phyloP scores from a whole-genome alignment of 306 rosid species.

The Inga leiocalycina region DNA sequence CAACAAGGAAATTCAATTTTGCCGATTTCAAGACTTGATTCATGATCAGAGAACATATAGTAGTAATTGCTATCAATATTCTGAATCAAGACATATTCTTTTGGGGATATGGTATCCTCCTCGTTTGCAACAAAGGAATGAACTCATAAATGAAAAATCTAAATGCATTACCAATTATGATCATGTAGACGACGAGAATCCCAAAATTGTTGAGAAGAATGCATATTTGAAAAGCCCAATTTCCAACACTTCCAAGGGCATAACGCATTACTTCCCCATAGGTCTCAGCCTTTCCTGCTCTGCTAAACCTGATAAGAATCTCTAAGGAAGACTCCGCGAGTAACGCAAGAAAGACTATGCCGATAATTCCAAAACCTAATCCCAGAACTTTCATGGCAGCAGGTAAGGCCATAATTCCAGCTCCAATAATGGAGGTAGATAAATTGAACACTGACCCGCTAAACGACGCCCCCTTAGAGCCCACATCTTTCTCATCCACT shows the following conservation, averaged over 20 bases:
- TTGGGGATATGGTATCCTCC: neutral
- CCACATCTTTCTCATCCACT: constrained; percentile 22
- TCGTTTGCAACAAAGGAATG: constrained; percentile 8
- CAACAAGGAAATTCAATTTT: neutral
- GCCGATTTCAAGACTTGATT: neutral
- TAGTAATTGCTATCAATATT: neutral
- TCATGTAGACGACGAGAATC: constrained; percentile 66
- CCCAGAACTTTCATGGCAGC: constrained; percentile 78
- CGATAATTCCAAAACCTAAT: constrained; percentile 43
- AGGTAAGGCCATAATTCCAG: constrained; percentile 80
- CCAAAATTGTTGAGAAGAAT: constrained; percentile 66
- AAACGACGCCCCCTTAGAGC: constrained; percentile 45
- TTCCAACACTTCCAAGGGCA: constrained; percentile 60
- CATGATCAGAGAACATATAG: neutral
- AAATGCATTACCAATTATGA: constrained; percentile 54
- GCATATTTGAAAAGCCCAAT: constrained; percentile 48
- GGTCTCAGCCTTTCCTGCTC: constrained; percentile 40
- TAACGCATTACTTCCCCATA: constrained; percentile 55
- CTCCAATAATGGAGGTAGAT: constrained; percentile 73
- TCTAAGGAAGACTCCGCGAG: constrained; percentile 55
- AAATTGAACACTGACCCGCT: constrained; percentile 61
- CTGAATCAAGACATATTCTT: neutral
- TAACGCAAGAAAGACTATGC: constrained; percentile 54
- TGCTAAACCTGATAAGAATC: constrained; percentile 61
- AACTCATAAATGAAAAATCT: neutral